These are phyloP conservation scores for Penicillium rolfsii DNA, from an alignment of 2,329 filamentous ascomycete species.

Conservation along the genomic window DNA sequence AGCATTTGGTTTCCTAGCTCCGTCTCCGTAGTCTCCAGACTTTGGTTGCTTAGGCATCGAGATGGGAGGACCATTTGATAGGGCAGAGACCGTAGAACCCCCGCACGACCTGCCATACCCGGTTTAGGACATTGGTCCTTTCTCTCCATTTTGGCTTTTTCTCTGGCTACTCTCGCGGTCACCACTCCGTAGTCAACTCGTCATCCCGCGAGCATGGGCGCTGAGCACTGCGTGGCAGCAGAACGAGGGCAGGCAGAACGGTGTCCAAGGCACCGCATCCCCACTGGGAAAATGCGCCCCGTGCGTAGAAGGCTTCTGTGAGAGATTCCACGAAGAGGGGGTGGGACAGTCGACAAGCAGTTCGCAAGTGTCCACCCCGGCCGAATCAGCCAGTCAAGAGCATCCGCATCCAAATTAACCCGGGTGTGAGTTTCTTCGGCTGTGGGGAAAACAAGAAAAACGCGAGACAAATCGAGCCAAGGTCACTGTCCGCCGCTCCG, in stretches of 20 bases:
- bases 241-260: background rate
- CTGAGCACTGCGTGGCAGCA: background rate
- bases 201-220: background rate
- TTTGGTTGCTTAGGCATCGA: no score
- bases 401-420: background rate
- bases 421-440: background rate
- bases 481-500: background rate
- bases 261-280: background rate
- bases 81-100: background rate
- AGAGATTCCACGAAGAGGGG: background rate
- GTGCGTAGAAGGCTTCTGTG: slow-evolving; percentile 4
- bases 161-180: background rate
- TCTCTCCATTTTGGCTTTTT: background rate
- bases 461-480: no score
- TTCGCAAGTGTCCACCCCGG: background rate
- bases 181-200: background rate
- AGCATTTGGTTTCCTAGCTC: background rate
- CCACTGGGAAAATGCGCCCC: slow-evolving; percentile 5
- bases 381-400: background rate
- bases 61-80: background rate
- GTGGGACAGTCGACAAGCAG: background rate
- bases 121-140: slow-evolving; percentile 2
- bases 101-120: background rate
- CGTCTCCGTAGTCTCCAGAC: background rate
- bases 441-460: background rate